Evolutionary conservation across 495 filamentous ascomycete genomes (phyloP), one percentile per base, ranked within the genome.

Genomic region (Opeltia flavorubescens): DNA sequence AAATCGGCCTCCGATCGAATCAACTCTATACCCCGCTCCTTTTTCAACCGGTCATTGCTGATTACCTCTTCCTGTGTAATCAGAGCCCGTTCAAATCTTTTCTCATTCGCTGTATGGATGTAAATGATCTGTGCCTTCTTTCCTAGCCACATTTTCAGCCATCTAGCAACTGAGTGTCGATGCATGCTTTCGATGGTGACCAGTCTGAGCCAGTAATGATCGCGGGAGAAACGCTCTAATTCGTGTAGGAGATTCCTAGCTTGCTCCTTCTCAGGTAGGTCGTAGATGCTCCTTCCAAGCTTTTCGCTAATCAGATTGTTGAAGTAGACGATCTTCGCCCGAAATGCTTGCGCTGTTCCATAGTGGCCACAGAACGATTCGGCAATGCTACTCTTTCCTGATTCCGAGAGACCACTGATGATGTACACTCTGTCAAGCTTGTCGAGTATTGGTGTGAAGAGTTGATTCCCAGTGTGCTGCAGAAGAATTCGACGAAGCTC

Each of bases 81-180:
- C 13, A 25, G 29, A 25, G 42, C 46, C 30, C 47, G 9, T 30
- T 43, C 11, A 29, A 30, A 8, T 13, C 47, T 26, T 18, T 17
- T 25, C 4, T 25, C 47, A 17, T 27, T 13, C 24, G 36, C 28
- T 46, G 39, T 44, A 28, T 49, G 39, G 8, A 49, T 28, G 20
- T 43, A 49, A 13, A 49, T 45, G 38, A 49, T 25, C 25, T 43
- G 35, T 24, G 44, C 2, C 39, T 49, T 49, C 2, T 49, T 25
- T 6, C 47, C 47, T 18, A 49, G 28, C 35, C 35, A 49, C 25
- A n/a, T 30, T 26, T 49, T 49, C 13, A 49, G 35, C 47, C 47
- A 49, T 18, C 6, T 43, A 4, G 47, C 40, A 7, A 47, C 26
- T 4, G 2, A 21, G 28, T 47, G 18, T 12, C 44, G 29, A 11